Base-by-base conservation (phyloP, 192 early-diverging fungal species). In the Allomyces macrogynus region DNA sequence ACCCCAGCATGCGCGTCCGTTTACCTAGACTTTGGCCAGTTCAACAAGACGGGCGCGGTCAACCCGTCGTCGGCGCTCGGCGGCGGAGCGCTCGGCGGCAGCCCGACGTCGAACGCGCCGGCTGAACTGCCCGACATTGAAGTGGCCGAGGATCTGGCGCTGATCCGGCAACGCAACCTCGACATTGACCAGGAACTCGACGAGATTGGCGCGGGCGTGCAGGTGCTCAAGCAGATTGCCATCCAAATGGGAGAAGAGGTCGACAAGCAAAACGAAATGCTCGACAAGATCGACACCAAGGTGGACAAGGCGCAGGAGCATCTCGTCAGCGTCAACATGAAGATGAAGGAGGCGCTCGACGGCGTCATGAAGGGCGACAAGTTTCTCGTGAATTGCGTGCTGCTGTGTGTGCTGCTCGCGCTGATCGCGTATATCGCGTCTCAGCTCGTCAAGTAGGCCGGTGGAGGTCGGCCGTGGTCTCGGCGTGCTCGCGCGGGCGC, bases 311-410 rank as follows among this genome's bases (percentile, higher is more conserved):
- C 70, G n/a, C 64, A 77, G 43, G 82, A 82, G 64, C 77, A 77
- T 65, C 68, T 84, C 10, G 80, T 81, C 68, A 78, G 75, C 65
- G 69, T 84, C 62, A 84, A 84, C 66, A 61, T 80, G 32, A 75
- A 78, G 61, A 76, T 84, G 74, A 63, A 73, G 64, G 79, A 77
- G 64, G 69, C 78, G 1, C 49, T 84, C 2, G 80, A 82, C 62
- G 75, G 75, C 72, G 81, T 82, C 70, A 83, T 83, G 81, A 79
- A 79, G 63, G 81, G 81, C 23, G 81, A 83, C 71, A 72, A 76
- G 23, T 83, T 83, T 63, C 77, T 83, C 70, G 70, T 83, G 12
- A 81, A 81, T 60, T 83, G 81, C 67, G 70, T 83, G 23, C 67
- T 83, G n/a, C 54, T 83, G 63, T 81, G 79, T 61, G 73, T 83